Evolutionary conservation across 2,329 filamentous ascomycete genomes (phyloP).

Genomic region (Raffaelea ambrosiae): DNA sequence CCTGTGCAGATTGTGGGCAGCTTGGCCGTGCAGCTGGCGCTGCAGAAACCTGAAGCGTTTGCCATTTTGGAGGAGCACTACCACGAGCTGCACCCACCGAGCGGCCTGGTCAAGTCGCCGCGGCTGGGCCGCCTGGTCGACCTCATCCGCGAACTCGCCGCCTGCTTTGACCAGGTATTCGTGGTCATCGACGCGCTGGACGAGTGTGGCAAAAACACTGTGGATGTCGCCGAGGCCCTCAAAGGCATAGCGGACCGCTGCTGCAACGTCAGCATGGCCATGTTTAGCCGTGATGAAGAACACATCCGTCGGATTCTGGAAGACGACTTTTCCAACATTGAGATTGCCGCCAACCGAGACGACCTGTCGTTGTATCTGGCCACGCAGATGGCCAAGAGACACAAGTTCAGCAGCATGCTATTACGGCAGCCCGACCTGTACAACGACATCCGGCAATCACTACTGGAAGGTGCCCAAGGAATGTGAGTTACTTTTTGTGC

Average conservation of each 20-base stretch:
- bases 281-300: constrained; percentile 2
- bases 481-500: not conserved
- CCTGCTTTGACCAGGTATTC: not conserved
- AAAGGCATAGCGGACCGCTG: not conserved
- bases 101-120: not conserved
- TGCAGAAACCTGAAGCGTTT: constrained; percentile 18
- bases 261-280: not conserved
- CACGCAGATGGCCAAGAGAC: not conserved
- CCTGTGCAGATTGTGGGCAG: constrained; percentile 17
- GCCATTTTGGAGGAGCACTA: constrained; percentile 12
- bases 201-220: not conserved
- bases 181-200: constrained; percentile 1
- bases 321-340: not conserved
- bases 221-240: not conserved
- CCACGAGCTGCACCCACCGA: constrained; percentile 8
- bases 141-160: not conserved
- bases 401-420: not conserved
- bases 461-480: not conserved
- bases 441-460: not conserved
- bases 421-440: not conserved
- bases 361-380: constrained; percentile 1
- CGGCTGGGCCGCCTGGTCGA: not conserved
- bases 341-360: not conserved
- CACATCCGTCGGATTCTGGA: not conserved
- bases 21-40: constrained; percentile 20